Evolutionary conservation across 495 filamentous ascomycete genomes (phyloP), one percentile per base, ranked within the genome.

Genomic region (Penicillium soppii): DNA sequence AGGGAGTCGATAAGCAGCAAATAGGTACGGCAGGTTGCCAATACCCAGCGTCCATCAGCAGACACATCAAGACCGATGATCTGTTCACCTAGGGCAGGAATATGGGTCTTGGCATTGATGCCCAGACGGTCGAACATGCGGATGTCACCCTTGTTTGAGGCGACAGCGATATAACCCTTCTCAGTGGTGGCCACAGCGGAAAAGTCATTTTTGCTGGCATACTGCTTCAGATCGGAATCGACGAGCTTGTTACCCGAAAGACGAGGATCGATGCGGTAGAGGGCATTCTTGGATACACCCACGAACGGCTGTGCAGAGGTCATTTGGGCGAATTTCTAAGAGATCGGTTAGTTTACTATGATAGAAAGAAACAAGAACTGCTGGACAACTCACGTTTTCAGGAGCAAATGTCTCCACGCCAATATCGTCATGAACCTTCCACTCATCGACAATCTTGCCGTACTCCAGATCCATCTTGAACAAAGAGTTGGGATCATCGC

Each of bases 381-480:
- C 12, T 12, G 3, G 29, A n/a, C 30, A 17, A 67, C 72, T 64
- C 71, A 86, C 84, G 41, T 83, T 95, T 63, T 96, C 92, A 3
- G 95, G 94, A 4, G 86, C 90, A 70, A 97, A 95, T 5, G 85
- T 90, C 16, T 87, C 83, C 43, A 98, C 90, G 1, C 87, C 82
- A 49, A 98, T 97, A 71, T 98, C 90, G 48, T 98, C 92, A 60
- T 98, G 92, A n/a, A 98, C 81, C 58, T 95, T 97, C 94, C 94
- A 98, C 69, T 98, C 95, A 63, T 98, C 95, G 2, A 97, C 90
- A n/a, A 98, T 89, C 75, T 96, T 97, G 47, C 94, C 94, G 61
- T 94, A 95, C 61, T 97, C 95, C 52, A 98, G 75, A 74, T 98
- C 94, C 94, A 98, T 97, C 21, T 89, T 89, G 62, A 91, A 98